Evolutionary conservation across 805 yeast genomes (phyloP), one percentile per base, ranked within the genome.

Genomic region (Kodamaea sagamina): DNA sequence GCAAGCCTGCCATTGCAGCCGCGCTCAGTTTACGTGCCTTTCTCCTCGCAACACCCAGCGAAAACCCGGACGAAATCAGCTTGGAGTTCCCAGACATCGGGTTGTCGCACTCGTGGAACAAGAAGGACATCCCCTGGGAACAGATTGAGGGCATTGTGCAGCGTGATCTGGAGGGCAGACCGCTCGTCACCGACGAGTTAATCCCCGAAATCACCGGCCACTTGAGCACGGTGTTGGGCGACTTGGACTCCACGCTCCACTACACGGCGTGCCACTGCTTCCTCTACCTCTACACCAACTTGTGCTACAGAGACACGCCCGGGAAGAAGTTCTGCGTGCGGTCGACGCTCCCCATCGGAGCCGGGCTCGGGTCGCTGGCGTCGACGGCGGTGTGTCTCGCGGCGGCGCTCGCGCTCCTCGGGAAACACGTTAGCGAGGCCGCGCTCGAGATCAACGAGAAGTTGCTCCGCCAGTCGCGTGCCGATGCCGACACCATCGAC

Each of bases 341-440:
- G 45, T 87, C 96, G 1, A 83, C 95, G 1, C 68, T 90, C 39
- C 99, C 99, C 1, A 84, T 92, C 38, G 97, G 99, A 29, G 97
- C 99, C 0, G 99, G 99, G 0, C 73, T 93, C 37, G 99, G 99
- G 0, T 87, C 96, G 1, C 86, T 96, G 35, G 98, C 98, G 0
- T 82, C 96, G 2, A 78, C 88, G 12, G 79, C 95, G 1, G 98
- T 93, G 3, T 83, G 93, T 56, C 59, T 93, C 27, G 77, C 95
- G 0, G 70, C 92, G 11, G 95, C 93, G 0, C 69, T 92, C 58
- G 67, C 82, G 3, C 64, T 78, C 25, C 58, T 84, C 16, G 86
- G 87, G 0, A 78, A 77, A 2, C 81, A 77, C 48, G 67, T 85
- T 12, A 39, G 51, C 2, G 52, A 55, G 2, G 78, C 84, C 3